Evolutionary conservation across 805 yeast genomes (phyloP).

Genomic region (Cyberlindnera mycetangii): DNA sequence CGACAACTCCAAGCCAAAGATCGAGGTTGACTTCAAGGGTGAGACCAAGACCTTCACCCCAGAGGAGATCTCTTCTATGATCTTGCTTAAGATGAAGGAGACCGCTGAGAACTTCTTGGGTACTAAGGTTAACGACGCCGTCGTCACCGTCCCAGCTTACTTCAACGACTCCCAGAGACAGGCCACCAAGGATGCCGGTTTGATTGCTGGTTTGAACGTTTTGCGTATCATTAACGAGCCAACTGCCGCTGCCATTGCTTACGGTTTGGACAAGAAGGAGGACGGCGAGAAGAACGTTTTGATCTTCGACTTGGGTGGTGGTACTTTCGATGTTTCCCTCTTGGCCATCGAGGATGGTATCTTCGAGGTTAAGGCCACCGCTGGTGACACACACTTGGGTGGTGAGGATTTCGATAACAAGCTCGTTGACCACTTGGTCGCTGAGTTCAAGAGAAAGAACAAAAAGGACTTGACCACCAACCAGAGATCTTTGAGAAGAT

Average conservation of each 20-base stretch:
- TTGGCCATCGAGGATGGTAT: slow-evolving; percentile 93
- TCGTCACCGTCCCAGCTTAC: slow-evolving; percentile 43
- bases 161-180: slow-evolving; percentile 25
- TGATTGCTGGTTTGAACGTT: slow-evolving; percentile 23
- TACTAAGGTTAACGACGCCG: slow-evolving; percentile 81
- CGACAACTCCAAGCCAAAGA: slow-evolving; percentile 73
- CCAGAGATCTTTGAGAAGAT: slow-evolving; percentile 97
- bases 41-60: slow-evolving; percentile 88
- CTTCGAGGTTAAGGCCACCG: slow-evolving; percentile 91
- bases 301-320: slow-evolving; percentile 96
- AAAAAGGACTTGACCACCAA: slow-evolving; percentile 87
- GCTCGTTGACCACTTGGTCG: slow-evolving; percentile 86
- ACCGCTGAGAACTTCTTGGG: slow-evolving; percentile 92
- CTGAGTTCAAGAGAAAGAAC: slow-evolving; percentile 96
- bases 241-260: slow-evolving; percentile 40
- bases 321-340: slow-evolving; percentile 95
- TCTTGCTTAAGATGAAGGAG: slow-evolving; percentile 84
- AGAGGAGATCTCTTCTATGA: slow-evolving; percentile 94
- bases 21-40: slow-evolving; percentile 55
- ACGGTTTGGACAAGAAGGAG: slow-evolving; percentile 80
- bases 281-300: slow-evolving; percentile 82
- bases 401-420: slow-evolving; percentile 45
- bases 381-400: slow-evolving; percentile 31
- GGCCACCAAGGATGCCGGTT: slow-evolving; percentile 24
- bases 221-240: slow-evolving; percentile 24